Percentiles rank a stretch among this genome's conserved stretches.
Conservation (phyloP, 768 basidiomycete genomes). For the Rhodotorula paludigena region DNA sequence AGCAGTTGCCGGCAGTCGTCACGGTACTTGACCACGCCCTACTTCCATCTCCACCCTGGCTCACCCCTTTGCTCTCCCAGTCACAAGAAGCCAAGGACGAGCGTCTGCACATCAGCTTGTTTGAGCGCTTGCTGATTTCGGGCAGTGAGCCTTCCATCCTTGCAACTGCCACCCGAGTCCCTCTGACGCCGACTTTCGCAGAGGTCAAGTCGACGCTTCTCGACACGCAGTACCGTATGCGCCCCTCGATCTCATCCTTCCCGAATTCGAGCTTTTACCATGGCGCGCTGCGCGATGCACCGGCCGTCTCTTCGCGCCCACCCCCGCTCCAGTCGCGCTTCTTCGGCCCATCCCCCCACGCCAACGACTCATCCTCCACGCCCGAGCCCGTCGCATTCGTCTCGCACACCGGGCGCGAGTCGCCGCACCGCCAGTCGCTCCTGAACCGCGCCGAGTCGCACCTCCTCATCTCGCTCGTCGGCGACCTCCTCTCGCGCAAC, state of each 20-base stretch:
- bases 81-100: slow-evolving; percentile 67
- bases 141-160: slow-evolving; percentile 52
- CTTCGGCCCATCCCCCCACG: slow-evolving; percentile 4
- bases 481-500: slow-evolving; percentile 72
- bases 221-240: slow-evolving; percentile 94
- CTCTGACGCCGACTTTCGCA: slow-evolving; percentile 41
- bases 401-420: slow-evolving; percentile 69
- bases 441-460: slow-evolving; percentile 72
- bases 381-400: slow-evolving; percentile 62
- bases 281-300: slow-evolving; percentile 57
- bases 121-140: slow-evolving; percentile 82
- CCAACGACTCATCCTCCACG: not conserved
- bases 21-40: slow-evolving; percentile 22
- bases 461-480: slow-evolving; percentile 71
- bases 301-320: slow-evolving; percentile 8
- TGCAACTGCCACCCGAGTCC: too few relatives aligned
- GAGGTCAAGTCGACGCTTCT: slow-evolving; percentile 87
- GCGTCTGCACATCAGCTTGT: slow-evolving; percentile 74
- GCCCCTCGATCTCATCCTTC: slow-evolving; percentile 80
- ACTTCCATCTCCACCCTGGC: not conserved
- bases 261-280: slow-evolving; percentile 80
- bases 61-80: slow-evolving; percentile 32
- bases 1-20: slow-evolving; percentile 86
- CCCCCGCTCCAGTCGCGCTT: slow-evolving; percentile 18
- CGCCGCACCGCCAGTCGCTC: slow-evolving; percentile 62